Evolutionary conservation across 1,139 yeast species (phyloP).

Genomic region (Lodderomyces orthopsilosis): DNA sequence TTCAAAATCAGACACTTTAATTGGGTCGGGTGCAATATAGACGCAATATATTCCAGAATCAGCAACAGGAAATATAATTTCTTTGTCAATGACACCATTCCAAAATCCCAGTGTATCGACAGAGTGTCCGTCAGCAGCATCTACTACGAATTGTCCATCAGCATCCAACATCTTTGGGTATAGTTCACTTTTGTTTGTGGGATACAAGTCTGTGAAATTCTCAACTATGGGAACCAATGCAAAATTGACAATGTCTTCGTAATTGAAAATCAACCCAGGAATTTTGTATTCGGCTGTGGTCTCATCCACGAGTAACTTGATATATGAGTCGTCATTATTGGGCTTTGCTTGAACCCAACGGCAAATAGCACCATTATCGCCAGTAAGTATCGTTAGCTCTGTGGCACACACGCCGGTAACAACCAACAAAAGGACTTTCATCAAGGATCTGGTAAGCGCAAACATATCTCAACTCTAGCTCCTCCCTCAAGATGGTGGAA

Average conservation of each 20-base stretch:
- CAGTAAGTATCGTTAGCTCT: constrained; percentile 8
- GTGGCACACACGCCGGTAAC: background rate
- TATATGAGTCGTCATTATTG: constrained; percentile 7
- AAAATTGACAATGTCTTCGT: constrained; percentile 24
- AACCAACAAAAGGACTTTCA: background rate
- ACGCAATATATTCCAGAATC: constrained; percentile 35
- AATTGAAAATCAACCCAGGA: constrained; percentile 27
- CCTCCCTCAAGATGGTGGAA: background rate
- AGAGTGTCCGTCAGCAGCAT: constrained; percentile 5
- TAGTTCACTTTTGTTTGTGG: constrained; percentile 12
- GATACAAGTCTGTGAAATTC: constrained; percentile 14
- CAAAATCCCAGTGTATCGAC: constrained; percentile 9
- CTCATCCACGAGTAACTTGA: constrained; percentile 5
- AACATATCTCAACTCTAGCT: background rate
- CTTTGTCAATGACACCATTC: constrained; percentile 12
- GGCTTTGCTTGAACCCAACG: constrained; percentile 7
- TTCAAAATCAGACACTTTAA: constrained; percentile 11
- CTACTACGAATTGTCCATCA: constrained; percentile 10
- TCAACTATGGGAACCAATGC: constrained; percentile 21
- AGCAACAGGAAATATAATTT: constrained; percentile 15
- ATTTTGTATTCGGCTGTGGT: constrained; percentile 8
- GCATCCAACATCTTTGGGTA: constrained; percentile 12
- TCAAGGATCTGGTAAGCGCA: background rate
- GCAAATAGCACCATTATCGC: constrained; percentile 11
- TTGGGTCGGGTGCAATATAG: constrained; percentile 24